Conservation (phyloP, 2,329 filamentous ascomycete genomes). For the Phialophora macrospora region DNA sequence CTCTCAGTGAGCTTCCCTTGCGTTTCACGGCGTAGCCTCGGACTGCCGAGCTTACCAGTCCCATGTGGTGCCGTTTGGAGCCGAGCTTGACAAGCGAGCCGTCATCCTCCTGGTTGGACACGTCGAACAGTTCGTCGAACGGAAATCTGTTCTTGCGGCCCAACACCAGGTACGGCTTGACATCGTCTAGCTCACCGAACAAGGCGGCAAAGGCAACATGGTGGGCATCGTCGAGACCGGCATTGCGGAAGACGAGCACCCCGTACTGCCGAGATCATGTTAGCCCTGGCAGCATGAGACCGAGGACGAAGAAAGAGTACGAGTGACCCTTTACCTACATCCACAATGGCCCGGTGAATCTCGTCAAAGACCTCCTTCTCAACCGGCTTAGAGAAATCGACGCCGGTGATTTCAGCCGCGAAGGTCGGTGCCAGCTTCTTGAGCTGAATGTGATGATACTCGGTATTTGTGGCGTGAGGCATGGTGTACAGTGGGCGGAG, state of each 20-base stretch:
- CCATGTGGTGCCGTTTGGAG: conserved; percentile 49
- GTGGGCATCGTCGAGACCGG: conserved; percentile 55
- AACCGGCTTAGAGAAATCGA: conserved; percentile 46
- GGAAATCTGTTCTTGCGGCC: conserved; percentile 56
- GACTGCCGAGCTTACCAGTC: conserved; percentile 44
- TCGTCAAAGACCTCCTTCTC: conserved; percentile 45
- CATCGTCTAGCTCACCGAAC: conserved; percentile 63
- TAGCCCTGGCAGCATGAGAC: not conserved
- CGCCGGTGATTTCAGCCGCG: conserved; percentile 47
- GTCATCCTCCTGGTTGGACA: conserved; percentile 59
- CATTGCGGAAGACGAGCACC: conserved; percentile 58
- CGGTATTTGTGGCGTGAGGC: conserved; percentile 40
- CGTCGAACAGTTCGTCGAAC: conserved; percentile 62
- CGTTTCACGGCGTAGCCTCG: not conserved
- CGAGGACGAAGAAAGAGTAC: not conserved
- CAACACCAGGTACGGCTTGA: conserved; percentile 54
- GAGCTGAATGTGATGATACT: conserved; percentile 42
- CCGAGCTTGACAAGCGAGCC: conserved; percentile 51
- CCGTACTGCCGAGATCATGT: conserved; percentile 52
- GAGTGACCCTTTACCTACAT: conserved; percentile 39
- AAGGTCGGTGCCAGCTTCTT: conserved; percentile 47
- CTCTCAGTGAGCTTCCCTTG: not conserved
- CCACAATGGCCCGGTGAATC: conserved; percentile 45
- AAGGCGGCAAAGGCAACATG: conserved; percentile 58
- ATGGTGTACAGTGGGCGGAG: conserved; percentile 13